Percentiles rank a stretch among this genome's conserved stretches.
phyloP scores from a whole-genome alignment of 345 rosid genomes.

The Iberis pinnata region DNA sequence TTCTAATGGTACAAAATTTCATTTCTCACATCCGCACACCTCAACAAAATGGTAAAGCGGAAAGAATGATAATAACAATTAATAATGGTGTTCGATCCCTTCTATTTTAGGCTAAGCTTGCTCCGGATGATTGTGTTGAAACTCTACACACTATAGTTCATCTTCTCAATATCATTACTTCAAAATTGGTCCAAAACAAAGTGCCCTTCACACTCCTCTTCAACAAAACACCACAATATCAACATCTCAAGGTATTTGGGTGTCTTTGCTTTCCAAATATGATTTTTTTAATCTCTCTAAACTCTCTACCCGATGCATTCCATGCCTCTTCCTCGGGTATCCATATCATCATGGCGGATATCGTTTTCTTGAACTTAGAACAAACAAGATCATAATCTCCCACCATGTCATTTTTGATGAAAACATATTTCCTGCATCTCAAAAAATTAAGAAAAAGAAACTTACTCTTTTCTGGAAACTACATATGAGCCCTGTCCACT shows the following conservation, averaged over 20 bases:
- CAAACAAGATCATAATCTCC: not conserved
- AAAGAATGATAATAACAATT: not conserved
- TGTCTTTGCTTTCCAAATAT: not conserved
- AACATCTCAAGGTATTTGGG: not conserved
- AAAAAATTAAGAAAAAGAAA: too few species aligned
- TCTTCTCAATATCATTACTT: not conserved
- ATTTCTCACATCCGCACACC: not conserved
- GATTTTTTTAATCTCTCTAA: not conserved
- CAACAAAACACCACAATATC: not conserved
- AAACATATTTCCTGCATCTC: too few species aligned
- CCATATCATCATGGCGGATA: not conserved
- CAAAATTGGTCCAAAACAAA: not conserved
- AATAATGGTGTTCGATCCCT: not conserved
- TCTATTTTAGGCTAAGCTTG: not conserved
- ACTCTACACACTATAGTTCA: not conserved
- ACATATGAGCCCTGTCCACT: too few species aligned
- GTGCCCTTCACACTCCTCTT: not conserved
- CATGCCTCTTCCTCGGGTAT: not conserved
- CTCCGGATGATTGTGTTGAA: not conserved
- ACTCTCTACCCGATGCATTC: rapidly evolving
- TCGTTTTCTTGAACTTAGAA: not conserved
- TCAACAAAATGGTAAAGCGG: not conserved
- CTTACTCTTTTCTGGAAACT: too few species aligned
- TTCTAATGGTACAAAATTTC: not conserved
- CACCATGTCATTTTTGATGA: not conserved